Evolutionary conservation across 805 yeast species (phyloP), one percentile per base, ranked within the genome.

Genomic region (Candida rishiriensis): DNA sequence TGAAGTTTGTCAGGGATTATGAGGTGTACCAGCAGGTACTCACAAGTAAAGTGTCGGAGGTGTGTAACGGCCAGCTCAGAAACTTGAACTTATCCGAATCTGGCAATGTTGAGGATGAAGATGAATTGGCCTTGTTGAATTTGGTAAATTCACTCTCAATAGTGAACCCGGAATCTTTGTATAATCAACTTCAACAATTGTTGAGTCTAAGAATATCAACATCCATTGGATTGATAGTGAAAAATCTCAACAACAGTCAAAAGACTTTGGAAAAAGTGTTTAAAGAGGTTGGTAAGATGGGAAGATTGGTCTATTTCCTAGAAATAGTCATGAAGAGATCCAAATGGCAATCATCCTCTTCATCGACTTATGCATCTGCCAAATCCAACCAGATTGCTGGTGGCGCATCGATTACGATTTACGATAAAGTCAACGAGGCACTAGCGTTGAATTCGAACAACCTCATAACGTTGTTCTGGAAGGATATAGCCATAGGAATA

Each of bases 1-100:
- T 81, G 42, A 72, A 71, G 47, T 53, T 78, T 3, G 65, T 78
- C 11, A 64, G 83, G 39, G 81, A 78, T 43, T 79, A 75, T 54
- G 72, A 70, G 36, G 56, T 66, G 6, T 60, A 65, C 42, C 60
- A 49, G 43, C 61, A 45, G 45, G 34, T 52, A 9, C 53, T 59
- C 41, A 44, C 57, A 26, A 59, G 66, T 13, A 47, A 56, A 39
- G 42, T 62, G 38, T 51, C 56, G 34, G 64, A 54, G 16, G 49
- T 51, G 14, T 57, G 55, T 36, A 49, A 41, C 30, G 33, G 33
- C 15, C 46, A 56, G 16, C 47, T 64, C 33, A 59, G 54, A 35
- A 51, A 43, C 21, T 41, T 63, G 29, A 41, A 49, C 10, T 44
- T 52, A 10, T 12, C 36, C 38, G 29, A 29, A 15, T 21, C 32